Conservation (phyloP, 345 rosid genomes). For the Pugionium cornutum region DNA sequence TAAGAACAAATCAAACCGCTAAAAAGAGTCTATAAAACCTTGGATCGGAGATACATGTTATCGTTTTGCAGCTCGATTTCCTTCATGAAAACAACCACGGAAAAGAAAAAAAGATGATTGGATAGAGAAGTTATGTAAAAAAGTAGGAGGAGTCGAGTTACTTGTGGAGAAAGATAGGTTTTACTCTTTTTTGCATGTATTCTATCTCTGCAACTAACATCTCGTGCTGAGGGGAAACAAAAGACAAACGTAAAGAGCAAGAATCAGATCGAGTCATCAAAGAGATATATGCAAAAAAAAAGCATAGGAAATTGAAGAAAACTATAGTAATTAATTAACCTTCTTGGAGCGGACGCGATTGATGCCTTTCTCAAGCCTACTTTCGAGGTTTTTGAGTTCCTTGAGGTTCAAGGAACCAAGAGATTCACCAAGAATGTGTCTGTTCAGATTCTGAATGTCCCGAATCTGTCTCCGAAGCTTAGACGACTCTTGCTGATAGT, state of each 20-base stretch:
- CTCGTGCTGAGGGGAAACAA: constrained; percentile 57
- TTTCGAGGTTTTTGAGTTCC: constrained; percentile 82
- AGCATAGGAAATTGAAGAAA: not conserved
- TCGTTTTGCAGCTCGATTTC: constrained; percentile 85
- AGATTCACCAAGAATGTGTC: constrained; percentile 85
- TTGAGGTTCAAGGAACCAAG: constrained; percentile 58
- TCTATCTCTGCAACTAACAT: constrained; percentile 82
- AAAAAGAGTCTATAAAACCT: constrained; percentile 45
- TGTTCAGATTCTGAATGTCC: constrained; percentile 70
- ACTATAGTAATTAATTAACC: constrained; percentile 41
- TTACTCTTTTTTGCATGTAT: constrained; percentile 92
- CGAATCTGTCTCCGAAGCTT: constrained; percentile 76
- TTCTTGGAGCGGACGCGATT: constrained; percentile 81
- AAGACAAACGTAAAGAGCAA: constrained; percentile 1
- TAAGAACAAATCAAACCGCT: not conserved
- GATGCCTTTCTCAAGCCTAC: constrained; percentile 77
- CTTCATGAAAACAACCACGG: constrained; percentile 41
- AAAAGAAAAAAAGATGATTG: not conserved
- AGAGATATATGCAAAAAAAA: not conserved
- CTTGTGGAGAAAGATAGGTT: constrained; percentile 22
- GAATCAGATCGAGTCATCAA: constrained; percentile 20
- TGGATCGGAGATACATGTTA: constrained; percentile 68
- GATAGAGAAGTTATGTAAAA: not conserved
- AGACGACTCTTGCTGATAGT: constrained; percentile 86
- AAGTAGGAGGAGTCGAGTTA: constrained; percentile 9